phyloP scores from a whole-genome alignment of 495 filamentous ascomycete genomes.

The Daldinia decipiens region DNA sequence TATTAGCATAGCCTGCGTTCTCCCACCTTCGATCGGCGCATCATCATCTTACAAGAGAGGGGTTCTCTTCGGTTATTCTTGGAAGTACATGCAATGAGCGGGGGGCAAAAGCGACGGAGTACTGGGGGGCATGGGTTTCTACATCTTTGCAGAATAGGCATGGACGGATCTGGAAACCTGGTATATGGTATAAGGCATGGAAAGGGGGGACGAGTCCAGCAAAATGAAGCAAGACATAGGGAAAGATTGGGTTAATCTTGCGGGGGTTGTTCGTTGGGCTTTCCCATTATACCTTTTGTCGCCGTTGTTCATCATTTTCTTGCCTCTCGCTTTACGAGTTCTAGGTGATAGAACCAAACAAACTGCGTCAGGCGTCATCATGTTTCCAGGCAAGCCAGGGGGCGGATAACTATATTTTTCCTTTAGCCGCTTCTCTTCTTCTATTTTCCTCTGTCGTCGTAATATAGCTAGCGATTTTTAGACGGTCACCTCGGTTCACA shows the following conservation, averaged over 20 bases:
- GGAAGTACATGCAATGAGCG: constrained; percentile 25
- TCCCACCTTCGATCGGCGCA: constrained; percentile 40
- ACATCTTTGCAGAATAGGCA: constrained; percentile 14
- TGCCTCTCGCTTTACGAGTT: constrained; percentile 6
- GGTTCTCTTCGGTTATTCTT: constrained; percentile 25
- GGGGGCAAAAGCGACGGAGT: constrained; percentile 44
- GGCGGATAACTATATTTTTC: constrained; percentile 17
- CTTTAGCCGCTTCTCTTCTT: neutral
- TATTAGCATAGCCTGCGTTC: constrained; percentile 46
- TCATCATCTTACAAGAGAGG: constrained; percentile 25
- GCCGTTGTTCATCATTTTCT: constrained; percentile 15
- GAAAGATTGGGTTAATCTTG: constrained; percentile 15
- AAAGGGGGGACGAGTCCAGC: constrained; percentile 24
- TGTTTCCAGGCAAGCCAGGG: constrained; percentile 11
- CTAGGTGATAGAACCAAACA: constrained; percentile 17
- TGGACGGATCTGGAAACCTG: constrained; percentile 14
- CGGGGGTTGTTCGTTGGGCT: constrained; percentile 22
- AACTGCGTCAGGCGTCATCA: constrained; percentile 12
- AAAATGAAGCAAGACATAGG: constrained; percentile 13
- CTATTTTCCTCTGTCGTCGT: constrained; percentile 25
- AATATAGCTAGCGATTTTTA: constrained; percentile 43
- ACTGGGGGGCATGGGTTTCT: constrained; percentile 33
- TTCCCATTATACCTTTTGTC: constrained; percentile 24
- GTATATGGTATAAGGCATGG: constrained; percentile 18
- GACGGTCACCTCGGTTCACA: constrained; percentile 45